A percentile compares a stretch with the other conserved stretches of the same genome.
These are phyloP conservation scores for Eucalyptus cloeziana DNA, from an alignment of 345 rosid genomes.

Conservation along the genomic window DNA sequence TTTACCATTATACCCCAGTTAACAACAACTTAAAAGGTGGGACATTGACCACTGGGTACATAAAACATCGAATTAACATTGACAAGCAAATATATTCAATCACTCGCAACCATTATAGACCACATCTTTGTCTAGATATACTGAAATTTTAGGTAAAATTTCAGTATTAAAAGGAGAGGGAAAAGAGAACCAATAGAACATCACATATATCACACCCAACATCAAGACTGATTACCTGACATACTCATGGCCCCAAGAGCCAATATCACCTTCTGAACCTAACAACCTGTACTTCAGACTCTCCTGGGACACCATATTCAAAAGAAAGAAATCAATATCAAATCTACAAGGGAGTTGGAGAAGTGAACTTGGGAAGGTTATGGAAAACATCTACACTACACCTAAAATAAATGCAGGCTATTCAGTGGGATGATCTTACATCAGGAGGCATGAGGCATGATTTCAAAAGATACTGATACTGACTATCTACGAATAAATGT, in stretches of 20 bases:
- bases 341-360: not conserved
- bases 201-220: not conserved
- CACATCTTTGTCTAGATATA: not conserved
- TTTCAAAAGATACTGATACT: not conserved
- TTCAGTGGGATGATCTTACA: not conserved
- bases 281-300: slow-evolving; percentile 76
- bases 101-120: not conserved
- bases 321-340: not conserved
- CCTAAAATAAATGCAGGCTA: not conserved
- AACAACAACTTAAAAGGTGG: not conserved
- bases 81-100: not conserved
- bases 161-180: not conserved
- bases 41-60: not conserved
- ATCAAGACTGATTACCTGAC: slow-evolving; percentile 42
- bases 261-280: slow-evolving; percentile 89
- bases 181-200: not conserved
- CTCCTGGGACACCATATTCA: slow-evolving; percentile 38
- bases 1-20: not conserved
- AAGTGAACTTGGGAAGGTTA: not conserved
- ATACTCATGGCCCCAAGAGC: slow-evolving; percentile 98
- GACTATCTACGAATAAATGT: not conserved
- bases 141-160: not conserved
- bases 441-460: not conserved
- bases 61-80: not conserved
- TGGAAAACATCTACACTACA: not conserved